These are phyloP conservation scores for Aspergillus sclerotialis DNA, from an alignment of 2,329 filamentous ascomycete species.

Conservation along the genomic window DNA sequence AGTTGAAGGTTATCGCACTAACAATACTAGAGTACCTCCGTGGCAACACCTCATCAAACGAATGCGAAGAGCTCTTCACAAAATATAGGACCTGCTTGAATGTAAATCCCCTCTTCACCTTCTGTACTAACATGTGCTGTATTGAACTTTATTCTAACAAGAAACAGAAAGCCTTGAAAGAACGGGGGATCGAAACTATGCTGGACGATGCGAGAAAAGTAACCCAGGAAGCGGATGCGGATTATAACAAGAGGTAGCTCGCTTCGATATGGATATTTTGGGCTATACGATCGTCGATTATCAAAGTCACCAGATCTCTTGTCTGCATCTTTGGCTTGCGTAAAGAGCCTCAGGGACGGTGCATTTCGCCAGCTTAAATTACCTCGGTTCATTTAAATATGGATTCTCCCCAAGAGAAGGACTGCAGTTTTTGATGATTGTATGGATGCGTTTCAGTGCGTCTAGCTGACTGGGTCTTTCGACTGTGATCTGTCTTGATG, in stretches of 20 bases:
- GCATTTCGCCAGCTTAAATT: too few species aligned
- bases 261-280: too few species aligned
- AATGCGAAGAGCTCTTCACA: constrained; percentile 79
- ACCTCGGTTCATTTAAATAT: too few species aligned
- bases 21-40: constrained; percentile 69
- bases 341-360: too few species aligned
- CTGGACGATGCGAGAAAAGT: constrained; percentile 85
- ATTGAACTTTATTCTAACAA: background rate
- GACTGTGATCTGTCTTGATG: too few species aligned
- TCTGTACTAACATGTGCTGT: background rate
- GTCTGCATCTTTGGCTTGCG: too few species aligned
- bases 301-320: too few species aligned
- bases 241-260: constrained; percentile 51
- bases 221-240: constrained; percentile 76
- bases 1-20: constrained; percentile 4
- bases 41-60: constrained; percentile 73
- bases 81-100: constrained; percentile 81
- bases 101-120: constrained; percentile 54
- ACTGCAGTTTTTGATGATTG: too few species aligned
- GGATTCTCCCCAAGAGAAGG: too few species aligned
- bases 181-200: constrained; percentile 86
- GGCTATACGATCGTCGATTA: background rate
- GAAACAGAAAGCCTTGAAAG: constrained; percentile 70
- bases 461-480: too few species aligned
- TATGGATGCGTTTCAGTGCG: too few species aligned